Base-by-base conservation (phyloP, 768 basidiomycete species). In the Crucibulum laeve region DNA sequence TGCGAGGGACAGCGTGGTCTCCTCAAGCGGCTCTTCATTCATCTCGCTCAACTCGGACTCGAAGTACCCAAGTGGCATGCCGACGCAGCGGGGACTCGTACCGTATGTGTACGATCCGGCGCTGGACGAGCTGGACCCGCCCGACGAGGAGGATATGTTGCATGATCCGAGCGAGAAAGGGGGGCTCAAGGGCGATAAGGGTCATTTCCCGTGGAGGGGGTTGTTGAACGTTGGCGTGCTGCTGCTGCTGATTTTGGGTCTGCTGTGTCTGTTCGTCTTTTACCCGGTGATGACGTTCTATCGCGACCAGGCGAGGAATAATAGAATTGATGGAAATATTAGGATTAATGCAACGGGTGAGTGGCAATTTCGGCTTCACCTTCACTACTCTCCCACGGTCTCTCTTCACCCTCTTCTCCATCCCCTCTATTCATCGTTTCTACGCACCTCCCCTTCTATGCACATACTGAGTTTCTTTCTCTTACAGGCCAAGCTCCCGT, bases 241-340 rank as follows among this genome's bases (percentile, higher is more conserved):
- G 19, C 0, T 84, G 25, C 1, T 82, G 15, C 71, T 96, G 51
- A 65, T 88, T 13, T 18, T 62, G 21, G 77, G 69, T 4, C 63
- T 96, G 46, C 62, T 96, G 42, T 63, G 63, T 26, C 76, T 96
- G 5, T 96, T 95, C 61, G 79, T 89, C 40, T 79, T 82, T 32
- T 94, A 89, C 58, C 93, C 94, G 3, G 77, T 95, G 24, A 40
- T 72, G 36, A 60, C 60, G 1, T 84, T 76, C 46, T 76, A 75
- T 55, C 53, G 60, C 3, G 56, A 71, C 41, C 55, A 62, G 19
- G 53, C 58, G 1, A 57, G 61, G 32, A 71, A 70, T 43, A 38
- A 54, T 26, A 68, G 70, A 4, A 79, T 84, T 42, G 76, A 78
- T 41, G 76, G 82, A 7, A 88, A 86, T 52, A 73, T 80, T 4